Base-by-base conservation (phyloP, 345 rosid species). In the Excoecaria cochinchinensis region DNA sequence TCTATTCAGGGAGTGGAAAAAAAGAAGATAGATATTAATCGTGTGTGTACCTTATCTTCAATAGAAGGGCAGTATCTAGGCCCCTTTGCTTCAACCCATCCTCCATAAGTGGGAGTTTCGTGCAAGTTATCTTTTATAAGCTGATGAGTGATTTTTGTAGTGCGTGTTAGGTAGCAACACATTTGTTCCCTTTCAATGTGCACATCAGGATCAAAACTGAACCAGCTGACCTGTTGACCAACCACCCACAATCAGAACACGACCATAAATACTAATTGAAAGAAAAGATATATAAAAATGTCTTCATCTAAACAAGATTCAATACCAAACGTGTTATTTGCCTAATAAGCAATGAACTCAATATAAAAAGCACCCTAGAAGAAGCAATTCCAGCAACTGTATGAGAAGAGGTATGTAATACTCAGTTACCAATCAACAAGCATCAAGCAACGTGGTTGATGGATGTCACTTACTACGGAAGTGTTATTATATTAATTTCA, bases 31-130 rank as follows among this genome's bases (percentile, higher is more conserved):
- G 3, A 71, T 15, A 73, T 40, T 13, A 52, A 1, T 51, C 16
- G 15, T 10, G 39, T 46, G 38, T 51, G 59, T 81, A 92, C 99
- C 97, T 95, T 95, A 81, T 95, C 97, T 82, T 95, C 99, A 67
- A 95, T 95, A 59, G 97, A 91, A 84, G 97, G 99, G 85, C 97
- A 95, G 85, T 95, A 92, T 86, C 99, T 84, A 79, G 97, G 97
- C 73, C 99, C 99, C 83, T 91, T 95, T 50, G 99, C 95, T 87
- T 95, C 97, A 68, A 92, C 92, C 99, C 99, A 95, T 74, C 99
- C 99, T 75, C 99, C 99, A 86, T 95, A 92, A 71, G 99, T 95
- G 77, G 97, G 99, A 78, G 97, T 92, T 82, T 92, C 99, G 79
- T 91, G 97, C 89, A 95, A 86, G 83, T 92, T 95, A 31, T 95